Conservation (phyloP, 2,329 filamentous ascomycete genomes). For the Penicillium sp. region DNA sequence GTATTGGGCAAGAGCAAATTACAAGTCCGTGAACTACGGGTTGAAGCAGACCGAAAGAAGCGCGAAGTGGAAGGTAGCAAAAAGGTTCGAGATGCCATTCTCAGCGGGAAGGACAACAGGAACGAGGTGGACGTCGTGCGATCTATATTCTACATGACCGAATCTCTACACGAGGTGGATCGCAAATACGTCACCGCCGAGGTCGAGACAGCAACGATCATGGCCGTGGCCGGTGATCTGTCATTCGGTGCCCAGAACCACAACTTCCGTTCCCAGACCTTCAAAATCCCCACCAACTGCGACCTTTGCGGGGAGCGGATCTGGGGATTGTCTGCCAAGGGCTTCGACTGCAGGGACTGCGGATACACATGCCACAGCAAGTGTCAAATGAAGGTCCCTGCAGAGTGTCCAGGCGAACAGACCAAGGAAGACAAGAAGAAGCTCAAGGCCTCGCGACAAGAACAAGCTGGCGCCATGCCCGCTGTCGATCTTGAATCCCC, state of each 20-base stretch:
- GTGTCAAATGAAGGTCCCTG: constrained; percentile 97
- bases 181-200: constrained; percentile 83
- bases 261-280: constrained; percentile 98
- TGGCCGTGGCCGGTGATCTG: constrained; percentile 85
- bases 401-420: constrained; percentile 91
- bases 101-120: constrained; percentile 82
- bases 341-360: constrained; percentile 93
- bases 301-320: constrained; percentile 95
- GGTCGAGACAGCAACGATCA: constrained; percentile 90
- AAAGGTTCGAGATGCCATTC: constrained; percentile 71
- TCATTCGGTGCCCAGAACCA: constrained; percentile 92
- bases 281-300: constrained; percentile 98
- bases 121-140: constrained; percentile 85
- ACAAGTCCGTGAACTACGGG: constrained; percentile 75
- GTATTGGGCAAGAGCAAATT: constrained; percentile 87
- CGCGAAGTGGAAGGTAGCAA: constrained; percentile 81
- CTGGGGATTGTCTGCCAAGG: constrained; percentile 95
- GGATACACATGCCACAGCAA: constrained; percentile 98
- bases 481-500: constrained; percentile 39
- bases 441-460: constrained; percentile 82
- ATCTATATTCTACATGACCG: constrained; percentile 80
- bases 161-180: constrained; percentile 81
- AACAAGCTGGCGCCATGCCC: constrained; percentile 65
- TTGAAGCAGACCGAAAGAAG: constrained; percentile 82
- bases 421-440: constrained; percentile 95